Base-by-base conservation (phyloP, 116 monocot genomes). In the Zostera marina region DNA sequence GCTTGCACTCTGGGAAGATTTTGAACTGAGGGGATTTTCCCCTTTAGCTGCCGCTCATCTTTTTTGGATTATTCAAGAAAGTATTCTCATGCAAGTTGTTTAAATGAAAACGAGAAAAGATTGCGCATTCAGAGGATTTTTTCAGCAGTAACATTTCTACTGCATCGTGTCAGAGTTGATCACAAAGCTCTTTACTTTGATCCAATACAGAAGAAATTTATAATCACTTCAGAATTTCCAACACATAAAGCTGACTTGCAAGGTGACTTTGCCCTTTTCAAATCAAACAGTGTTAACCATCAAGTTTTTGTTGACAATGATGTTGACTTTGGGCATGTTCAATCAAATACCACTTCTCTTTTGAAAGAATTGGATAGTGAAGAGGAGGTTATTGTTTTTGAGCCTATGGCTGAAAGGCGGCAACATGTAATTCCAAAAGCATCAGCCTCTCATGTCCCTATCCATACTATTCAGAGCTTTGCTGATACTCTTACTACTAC, bases 351-450 rank as follows among this genome's bases (percentile, higher is more conserved):
- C 46, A 57, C 72, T 9, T 17, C 70, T 6, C 52, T 21, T 58
- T 16, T 54, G 14, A 82, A 82, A 56, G 68, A 53, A 52, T 83
- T 85, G 51, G 92, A 96, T 44, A 78, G 78, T 15, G 81, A 84
- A 13, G 94, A 85, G 20, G 91, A 91, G 71, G 89, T 75, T 54
- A 98, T 98, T 47, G 90, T 98, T 42, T 98, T 98, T 52, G 77
- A 90, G 62, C 98, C 98, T 58, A 59, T 74, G 44, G 44, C 17
- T 15, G 81, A 79, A 22, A 81, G 72, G 53, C 41, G 72, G 53
- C 41, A 52, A 48, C 38, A 59, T 1, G 39, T n/a, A 66, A 41
- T 42, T 64, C 53, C 67, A 21, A 44, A 25, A 25, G 20, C 72
- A 38, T 24, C 72, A 38, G 47, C 59, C 54, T 40, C 38, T 69